Percentiles rank a stretch among this genome's conserved stretches.
phyloP scores from a whole-genome alignment of 176 grass and related monocot genomes.

The Zizania latifolia region DNA sequence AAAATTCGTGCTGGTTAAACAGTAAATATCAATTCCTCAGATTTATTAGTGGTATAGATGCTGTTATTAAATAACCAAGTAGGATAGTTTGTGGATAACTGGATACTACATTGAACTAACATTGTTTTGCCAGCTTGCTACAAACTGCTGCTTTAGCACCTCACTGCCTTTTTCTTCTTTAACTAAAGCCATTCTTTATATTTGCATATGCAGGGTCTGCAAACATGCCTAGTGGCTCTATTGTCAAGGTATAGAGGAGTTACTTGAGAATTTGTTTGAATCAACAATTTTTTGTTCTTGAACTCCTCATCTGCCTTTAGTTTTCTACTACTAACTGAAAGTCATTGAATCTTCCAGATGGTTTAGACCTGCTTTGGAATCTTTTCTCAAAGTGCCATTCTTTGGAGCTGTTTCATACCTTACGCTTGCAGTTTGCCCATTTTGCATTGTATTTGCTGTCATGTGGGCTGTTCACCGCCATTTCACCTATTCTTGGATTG shows the following conservation, averaged over 20 bases:
- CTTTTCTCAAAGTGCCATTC: constrained; percentile 84
- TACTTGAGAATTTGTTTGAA: constrained; percentile 25
- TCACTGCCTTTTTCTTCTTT: background rate
- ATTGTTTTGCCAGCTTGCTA: background rate
- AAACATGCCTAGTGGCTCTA: constrained; percentile 92
- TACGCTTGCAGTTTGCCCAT: constrained; percentile 68
- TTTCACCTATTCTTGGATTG: constrained; percentile 66
- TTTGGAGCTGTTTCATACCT: constrained; percentile 91
- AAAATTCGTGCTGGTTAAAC: background rate
- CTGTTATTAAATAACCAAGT: background rate
- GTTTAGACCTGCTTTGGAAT: constrained; percentile 77
- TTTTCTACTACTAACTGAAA: constrained; percentile 1
- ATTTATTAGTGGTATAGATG: background rate
- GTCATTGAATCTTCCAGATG: constrained; percentile 54
- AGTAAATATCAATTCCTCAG: background rate
- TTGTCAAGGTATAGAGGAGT: constrained; percentile 65
- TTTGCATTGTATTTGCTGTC: constrained; percentile 75
- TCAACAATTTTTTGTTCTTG: constrained; percentile 7
- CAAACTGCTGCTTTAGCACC: background rate
- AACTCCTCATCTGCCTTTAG: background rate
- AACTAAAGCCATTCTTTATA: constrained; percentile 15
- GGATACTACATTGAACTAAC: background rate
- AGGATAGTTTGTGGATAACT: background rate
- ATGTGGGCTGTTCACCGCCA: constrained; percentile 78
- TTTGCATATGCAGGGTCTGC: constrained; percentile 68